Evolutionary conservation across 805 yeast genomes (phyloP).

Genomic region (Saturnispora quitensis): DNA sequence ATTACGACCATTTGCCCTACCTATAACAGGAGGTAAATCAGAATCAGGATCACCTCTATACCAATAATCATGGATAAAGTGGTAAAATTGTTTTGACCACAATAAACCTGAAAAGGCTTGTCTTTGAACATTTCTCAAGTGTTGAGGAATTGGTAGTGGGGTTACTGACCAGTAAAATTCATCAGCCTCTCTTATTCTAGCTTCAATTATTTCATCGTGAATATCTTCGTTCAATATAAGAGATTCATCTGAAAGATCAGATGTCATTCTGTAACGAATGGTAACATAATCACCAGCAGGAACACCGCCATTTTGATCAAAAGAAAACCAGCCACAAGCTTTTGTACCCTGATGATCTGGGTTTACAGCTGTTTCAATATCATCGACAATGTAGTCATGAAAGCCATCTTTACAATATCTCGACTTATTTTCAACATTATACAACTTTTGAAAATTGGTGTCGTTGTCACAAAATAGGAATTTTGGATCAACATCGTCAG

Average conservation of each 20-base stretch:
- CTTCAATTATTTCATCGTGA: conserved; percentile 59
- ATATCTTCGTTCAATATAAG: conserved; percentile 56
- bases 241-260: conserved; percentile 25
- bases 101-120: conserved; percentile 91
- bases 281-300: conserved; percentile 86
- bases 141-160: conserved; percentile 76
- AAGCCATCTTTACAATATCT: conserved; percentile 79
- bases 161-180: conserved; percentile 84
- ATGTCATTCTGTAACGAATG: conserved; percentile 58
- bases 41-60: conserved; percentile 72
- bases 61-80: conserved; percentile 82
- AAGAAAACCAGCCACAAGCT: conserved; percentile 74
- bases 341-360: conserved; percentile 72
- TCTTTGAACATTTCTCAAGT: conserved; percentile 73
- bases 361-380: conserved; percentile 51
- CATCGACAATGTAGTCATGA: conserved; percentile 71
- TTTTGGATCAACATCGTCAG: conserved; percentile 64
- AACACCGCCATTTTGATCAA: conserved; percentile 67
- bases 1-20: conserved; percentile 82
- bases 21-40: conserved; percentile 66
- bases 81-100: conserved; percentile 90
- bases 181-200: conserved; percentile 81
- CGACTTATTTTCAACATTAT: conserved; percentile 49
- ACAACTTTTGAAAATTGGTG: conserved; percentile 64
- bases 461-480: conserved; percentile 85